Percentiles rank a stretch among this genome's conserved stretches.
phyloP scores from a whole-genome alignment of 2,329 filamentous ascomycete species.

The Tolypocladium capitatum region DNA sequence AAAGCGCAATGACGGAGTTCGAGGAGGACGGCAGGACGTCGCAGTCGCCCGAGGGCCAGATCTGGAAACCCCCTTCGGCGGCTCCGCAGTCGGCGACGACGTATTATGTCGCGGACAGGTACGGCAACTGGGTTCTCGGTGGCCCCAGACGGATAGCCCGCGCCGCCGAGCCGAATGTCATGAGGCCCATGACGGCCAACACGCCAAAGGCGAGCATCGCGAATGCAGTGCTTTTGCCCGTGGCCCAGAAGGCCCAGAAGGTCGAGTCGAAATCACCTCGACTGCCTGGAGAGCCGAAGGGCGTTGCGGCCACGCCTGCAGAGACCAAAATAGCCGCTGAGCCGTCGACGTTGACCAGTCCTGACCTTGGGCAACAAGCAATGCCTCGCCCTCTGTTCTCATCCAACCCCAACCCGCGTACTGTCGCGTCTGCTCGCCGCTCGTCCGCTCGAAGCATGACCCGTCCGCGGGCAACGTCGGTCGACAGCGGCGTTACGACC shows the following conservation, averaged over 20 bases:
- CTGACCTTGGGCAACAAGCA: background rate
- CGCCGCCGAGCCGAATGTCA: constrained; percentile 12
- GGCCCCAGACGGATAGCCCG: constrained; percentile 19
- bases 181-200: constrained; percentile 5
- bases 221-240: background rate
- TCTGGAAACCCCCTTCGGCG: constrained; percentile 36
- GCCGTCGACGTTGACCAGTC: background rate
- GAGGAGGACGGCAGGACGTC: constrained; percentile 34
- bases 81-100: constrained; percentile 31
- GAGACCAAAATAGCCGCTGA: background rate
- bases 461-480: constrained; percentile 13
- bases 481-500: constrained; percentile 19
- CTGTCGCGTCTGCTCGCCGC: constrained; percentile 7
- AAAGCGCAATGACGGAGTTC: constrained; percentile 38
- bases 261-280: background rate
- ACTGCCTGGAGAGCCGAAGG: background rate
- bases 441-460: constrained; percentile 10
- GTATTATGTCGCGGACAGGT: constrained; percentile 37
- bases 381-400: constrained; percentile 13
- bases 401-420: constrained; percentile 9
- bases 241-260: background rate
- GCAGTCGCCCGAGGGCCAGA: constrained; percentile 22
- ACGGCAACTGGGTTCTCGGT: constrained; percentile 39
- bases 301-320: background rate
- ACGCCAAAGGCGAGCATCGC: constrained; percentile 5